Conservation (phyloP, 768 basidiomycete species). For the Tricholoma furcatifolium region DNA sequence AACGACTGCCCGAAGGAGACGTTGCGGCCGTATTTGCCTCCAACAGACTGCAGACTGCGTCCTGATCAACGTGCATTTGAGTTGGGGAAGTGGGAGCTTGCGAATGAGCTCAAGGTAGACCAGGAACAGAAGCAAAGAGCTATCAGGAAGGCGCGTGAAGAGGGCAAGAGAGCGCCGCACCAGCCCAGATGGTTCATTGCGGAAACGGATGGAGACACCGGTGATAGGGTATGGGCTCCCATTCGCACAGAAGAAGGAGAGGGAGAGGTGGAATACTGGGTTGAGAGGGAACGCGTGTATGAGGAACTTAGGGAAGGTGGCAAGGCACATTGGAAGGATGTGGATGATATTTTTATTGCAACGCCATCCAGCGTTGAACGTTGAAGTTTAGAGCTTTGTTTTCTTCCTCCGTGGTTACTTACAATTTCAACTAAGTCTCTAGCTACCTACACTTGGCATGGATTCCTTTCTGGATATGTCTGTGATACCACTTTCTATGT, state of each 20-base stretch:
- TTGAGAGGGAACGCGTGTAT: conserved; percentile 64
- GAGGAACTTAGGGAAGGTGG: conserved; percentile 34
- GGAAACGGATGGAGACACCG: conserved; percentile 83
- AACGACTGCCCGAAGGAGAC: conserved; percentile 81
- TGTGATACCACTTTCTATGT: too few relatives aligned
- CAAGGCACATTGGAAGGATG: conserved; percentile 54
- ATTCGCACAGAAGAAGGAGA: conserved; percentile 38
- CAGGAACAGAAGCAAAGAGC: conserved; percentile 84
- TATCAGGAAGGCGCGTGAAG: conserved; percentile 73
- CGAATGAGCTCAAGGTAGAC: conserved; percentile 72
- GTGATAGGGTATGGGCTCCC: conserved; percentile 87
- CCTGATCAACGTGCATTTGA: conserved; percentile 97
- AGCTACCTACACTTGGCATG: too few relatives aligned
- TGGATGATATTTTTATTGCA: conserved; percentile 82
- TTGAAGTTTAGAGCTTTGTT: conserved; percentile 20
- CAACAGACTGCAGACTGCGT: conserved; percentile 89
- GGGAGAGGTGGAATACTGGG: conserved; percentile 80
- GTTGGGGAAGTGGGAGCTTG: conserved; percentile 78
- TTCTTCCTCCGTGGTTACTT: conserved; percentile 29
- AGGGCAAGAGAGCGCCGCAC: conserved; percentile 70
- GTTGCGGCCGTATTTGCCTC: conserved; percentile 70
- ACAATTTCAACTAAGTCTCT: too few relatives aligned
- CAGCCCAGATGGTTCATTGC: conserved; percentile 85
- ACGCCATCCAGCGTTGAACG: conserved; percentile 37
- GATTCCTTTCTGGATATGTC: too few relatives aligned